Conservation (phyloP, 768 basidiomycete genomes). For the Termitomyces sp. region DNA sequence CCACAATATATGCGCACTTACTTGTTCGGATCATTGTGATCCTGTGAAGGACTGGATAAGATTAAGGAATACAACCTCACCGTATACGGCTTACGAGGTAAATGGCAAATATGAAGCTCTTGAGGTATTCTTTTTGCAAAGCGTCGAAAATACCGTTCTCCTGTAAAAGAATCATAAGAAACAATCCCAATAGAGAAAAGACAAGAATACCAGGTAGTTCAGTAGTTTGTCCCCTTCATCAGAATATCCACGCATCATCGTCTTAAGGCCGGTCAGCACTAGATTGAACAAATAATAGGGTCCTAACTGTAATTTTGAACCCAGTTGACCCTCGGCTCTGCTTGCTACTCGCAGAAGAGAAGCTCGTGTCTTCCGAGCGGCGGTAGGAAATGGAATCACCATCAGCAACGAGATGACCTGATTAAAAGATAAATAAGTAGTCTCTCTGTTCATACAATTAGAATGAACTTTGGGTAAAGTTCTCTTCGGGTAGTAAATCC, state of each 20-base stretch:
- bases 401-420: constrained; percentile 52
- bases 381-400: constrained; percentile 30
- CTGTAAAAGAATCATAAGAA: constrained; percentile 27
- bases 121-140: constrained; percentile 76
- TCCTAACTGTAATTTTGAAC: constrained; percentile 59
- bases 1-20: constrained; percentile 31
- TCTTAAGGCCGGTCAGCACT: constrained; percentile 22
- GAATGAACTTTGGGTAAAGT: constrained; percentile 59
- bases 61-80: neutral
- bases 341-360: constrained; percentile 31
- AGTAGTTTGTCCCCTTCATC: constrained; percentile 79
- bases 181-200: constrained; percentile 2
- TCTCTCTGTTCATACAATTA: neutral
- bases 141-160: constrained; percentile 87
- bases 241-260: constrained; percentile 70
- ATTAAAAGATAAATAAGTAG: neutral
- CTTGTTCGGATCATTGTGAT: constrained; percentile 83
- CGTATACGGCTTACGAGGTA: constrained; percentile 53
- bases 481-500: constrained; percentile 73
- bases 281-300: neutral
- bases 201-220: constrained; percentile 63
- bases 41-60: constrained; percentile 35
- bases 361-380: constrained; percentile 24
- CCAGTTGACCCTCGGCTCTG: constrained; percentile 45
- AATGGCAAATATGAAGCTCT: constrained; percentile 80